These are phyloP conservation scores for Cudoniella acicularis DNA, from an alignment of 495 filamentous ascomycete genomes.

Conservation along the genomic window DNA sequence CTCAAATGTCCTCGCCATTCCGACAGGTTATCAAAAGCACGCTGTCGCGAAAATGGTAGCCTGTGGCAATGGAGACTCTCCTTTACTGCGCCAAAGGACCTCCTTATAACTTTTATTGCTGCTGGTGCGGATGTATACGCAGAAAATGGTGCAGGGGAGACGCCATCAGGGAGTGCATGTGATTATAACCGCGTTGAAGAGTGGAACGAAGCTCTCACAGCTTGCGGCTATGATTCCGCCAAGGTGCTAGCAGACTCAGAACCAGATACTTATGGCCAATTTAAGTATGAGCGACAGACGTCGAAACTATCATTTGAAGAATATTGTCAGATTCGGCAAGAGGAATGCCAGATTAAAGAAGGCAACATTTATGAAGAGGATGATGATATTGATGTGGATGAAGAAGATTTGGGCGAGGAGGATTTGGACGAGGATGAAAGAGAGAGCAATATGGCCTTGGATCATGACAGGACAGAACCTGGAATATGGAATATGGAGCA, in stretches of 20 bases:
- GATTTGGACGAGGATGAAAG: too few relatives aligned
- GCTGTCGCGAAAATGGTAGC: background rate
- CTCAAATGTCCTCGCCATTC: background rate
- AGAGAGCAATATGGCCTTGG: too few relatives aligned
- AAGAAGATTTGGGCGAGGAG: background rate
- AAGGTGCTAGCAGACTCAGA: background rate
- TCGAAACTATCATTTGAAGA: background rate
- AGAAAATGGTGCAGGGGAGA: background rate
- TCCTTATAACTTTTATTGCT: constrained; percentile 1
- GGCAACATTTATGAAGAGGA: too few relatives aligned
- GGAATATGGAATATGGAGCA: too few relatives aligned
- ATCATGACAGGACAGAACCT: too few relatives aligned
- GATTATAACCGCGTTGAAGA: constrained; percentile 2
- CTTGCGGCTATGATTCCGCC: background rate
- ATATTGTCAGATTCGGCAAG: background rate
- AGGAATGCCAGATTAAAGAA: background rate
- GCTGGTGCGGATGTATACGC: constrained; percentile 6
- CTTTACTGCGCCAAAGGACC: background rate
- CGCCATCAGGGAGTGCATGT: background rate
- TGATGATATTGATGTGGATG: background rate
- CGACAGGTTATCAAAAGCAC: background rate
- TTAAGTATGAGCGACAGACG: background rate
- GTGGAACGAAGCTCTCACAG: constrained; percentile 5
- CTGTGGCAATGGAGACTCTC: background rate
- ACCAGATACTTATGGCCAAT: background rate